Base-by-base conservation (phyloP, 441 rosid species). In the Lepidium campestre region DNA sequence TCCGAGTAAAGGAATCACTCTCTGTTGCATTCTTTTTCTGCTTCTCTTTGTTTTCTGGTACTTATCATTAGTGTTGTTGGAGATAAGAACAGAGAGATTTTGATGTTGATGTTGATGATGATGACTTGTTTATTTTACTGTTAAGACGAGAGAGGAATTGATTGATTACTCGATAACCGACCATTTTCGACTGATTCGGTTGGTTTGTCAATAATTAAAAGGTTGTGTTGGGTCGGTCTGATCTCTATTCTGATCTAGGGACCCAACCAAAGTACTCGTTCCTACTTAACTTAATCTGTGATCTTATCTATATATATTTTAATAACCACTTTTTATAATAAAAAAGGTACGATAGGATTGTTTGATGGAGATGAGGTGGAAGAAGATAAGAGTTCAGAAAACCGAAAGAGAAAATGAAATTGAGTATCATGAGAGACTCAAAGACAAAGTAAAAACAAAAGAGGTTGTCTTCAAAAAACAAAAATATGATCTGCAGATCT, bases 401-500 rank as follows among this genome's bases (percentile, higher is more conserved):
- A 18, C 6, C 6, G 13, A 29, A 31, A 44, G 41, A 31, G 41
- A 60, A 46, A 58, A 15, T 46, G 48, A 27, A 2, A 6, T 70
- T 70, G 57, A 45, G 59, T 45, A 23, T 45, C 11, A 52, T 5
- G 15, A 40, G 22, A 31, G 17, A 23, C 13, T 14, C 32, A 1
- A 1, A 19, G 32, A 47, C 36, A 53, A 18, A 29, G 31, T 12
- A 45, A 23, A 23, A 44, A 52, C 23, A 32, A 7, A 61, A 39
- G 52, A 69, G 48, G 55, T 37, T 62, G 12, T 71, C 45, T 44
- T 27, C 6, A 55, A 55, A 31, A 52, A 29, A 25, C 1, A 6
- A 34, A 29, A 42, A 53, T 34, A 60, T 72, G 76, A 72, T 72
- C 66, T 65, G 71, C 76, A 72, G 71, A 72, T 72, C 50, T 62